These are phyloP conservation scores for Cryptococcus hybrid DNA, from an alignment of 1,284 basidiomycete genomes.

Conservation along the genomic window DNA sequence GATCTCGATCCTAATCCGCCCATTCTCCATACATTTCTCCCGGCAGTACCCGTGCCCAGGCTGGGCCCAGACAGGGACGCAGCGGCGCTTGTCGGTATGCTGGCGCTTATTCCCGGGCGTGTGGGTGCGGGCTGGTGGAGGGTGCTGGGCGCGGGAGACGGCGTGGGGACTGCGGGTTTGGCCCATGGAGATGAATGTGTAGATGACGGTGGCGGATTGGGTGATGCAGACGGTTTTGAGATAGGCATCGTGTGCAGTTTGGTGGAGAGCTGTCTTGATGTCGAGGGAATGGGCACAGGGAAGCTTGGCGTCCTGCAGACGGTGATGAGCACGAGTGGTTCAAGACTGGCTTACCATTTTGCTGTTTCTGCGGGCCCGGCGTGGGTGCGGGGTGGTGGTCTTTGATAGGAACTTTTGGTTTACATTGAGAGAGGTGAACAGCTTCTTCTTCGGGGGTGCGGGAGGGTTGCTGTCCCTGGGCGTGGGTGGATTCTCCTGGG, in stretches of 20 bases:
- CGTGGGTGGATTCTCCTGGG: no score
- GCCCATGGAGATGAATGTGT: slow-evolving; percentile 44
- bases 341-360: slow-evolving; percentile 17
- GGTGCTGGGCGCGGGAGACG: slow-evolving; percentile 9
- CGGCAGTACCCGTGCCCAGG: background rate
- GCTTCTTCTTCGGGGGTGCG: slow-evolving; percentile 57
- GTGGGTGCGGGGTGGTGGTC: slow-evolving; percentile 52
- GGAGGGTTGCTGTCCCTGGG: slow-evolving; percentile 1
- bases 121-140: slow-evolving; percentile 36
- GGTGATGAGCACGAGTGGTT: background rate
- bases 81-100: slow-evolving; percentile 7
- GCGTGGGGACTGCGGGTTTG: slow-evolving; percentile 14
- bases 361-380: slow-evolving; percentile 17
- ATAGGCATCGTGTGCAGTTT: slow-evolving; percentile 65
- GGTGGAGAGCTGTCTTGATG: slow-evolving; percentile 76
- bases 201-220: slow-evolving; percentile 29
- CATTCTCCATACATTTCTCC: slow-evolving; percentile 11
- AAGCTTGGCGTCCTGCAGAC: slow-evolving; percentile 50
- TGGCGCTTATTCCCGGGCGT: no score
- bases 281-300: slow-evolving; percentile 54
- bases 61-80: slow-evolving; percentile 28
- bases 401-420: slow-evolving; percentile 94
- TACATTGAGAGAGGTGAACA: slow-evolving; percentile 82
- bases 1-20: background rate
- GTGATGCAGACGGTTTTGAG: slow-evolving; percentile 31